phyloP scores from a whole-genome alignment of 768 basidiomycete species.

The Crepidotus variabilis region DNA sequence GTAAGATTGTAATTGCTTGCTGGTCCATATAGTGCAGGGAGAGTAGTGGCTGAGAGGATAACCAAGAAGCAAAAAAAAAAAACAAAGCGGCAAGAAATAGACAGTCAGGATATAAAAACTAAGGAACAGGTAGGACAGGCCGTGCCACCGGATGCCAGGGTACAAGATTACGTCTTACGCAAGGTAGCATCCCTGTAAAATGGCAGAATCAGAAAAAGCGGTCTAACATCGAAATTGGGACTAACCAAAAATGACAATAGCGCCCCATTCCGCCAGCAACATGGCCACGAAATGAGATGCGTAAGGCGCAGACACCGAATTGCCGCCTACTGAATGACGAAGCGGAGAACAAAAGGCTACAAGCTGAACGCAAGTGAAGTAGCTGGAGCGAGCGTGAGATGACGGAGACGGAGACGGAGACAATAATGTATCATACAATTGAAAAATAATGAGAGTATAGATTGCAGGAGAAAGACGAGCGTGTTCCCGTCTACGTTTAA shows the following conservation, averaged over 20 bases:
- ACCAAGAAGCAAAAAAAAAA: no score
- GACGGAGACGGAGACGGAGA: background rate
- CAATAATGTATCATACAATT: slow-evolving; percentile 40
- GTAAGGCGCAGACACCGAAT: slow-evolving; percentile 43
- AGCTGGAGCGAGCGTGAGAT: background rate
- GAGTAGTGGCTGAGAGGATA: no score
- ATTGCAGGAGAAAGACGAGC: slow-evolving; percentile 39
- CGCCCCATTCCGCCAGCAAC: slow-evolving; percentile 57
- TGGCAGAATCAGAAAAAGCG: background rate
- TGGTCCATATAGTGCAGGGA: no score
- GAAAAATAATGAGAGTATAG: slow-evolving; percentile 52
- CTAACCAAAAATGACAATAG: slow-evolving; percentile 51
- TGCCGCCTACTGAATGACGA: slow-evolving; percentile 40
- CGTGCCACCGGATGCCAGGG: slow-evolving; percentile 26
- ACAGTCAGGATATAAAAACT: background rate
- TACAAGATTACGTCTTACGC: slow-evolving; percentile 32
- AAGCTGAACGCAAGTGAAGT: slow-evolving; percentile 32
- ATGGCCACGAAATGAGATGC: slow-evolving; percentile 66
- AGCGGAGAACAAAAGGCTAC: slow-evolving; percentile 48
- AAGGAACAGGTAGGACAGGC: background rate
- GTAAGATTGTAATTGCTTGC: no score
- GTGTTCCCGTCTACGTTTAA: slow-evolving; percentile 19
- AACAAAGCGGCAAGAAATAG: background rate
- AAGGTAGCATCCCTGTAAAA: slow-evolving; percentile 31
- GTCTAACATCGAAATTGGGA: slow-evolving; percentile 1